Evolutionary conservation across 306 rosid species (phyloP).

Genomic region (Canavalia ensiformis): DNA sequence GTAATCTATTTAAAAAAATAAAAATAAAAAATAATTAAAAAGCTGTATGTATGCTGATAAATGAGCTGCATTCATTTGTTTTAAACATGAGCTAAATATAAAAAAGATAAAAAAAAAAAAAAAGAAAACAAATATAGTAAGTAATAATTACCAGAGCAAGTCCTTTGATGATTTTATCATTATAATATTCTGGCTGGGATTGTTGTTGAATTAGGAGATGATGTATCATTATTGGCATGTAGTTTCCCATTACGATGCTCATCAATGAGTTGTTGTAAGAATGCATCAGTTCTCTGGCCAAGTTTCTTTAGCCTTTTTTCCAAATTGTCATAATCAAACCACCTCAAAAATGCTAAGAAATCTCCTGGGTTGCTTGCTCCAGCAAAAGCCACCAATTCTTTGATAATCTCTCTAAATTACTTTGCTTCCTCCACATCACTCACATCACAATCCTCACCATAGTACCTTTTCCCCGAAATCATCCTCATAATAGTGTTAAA

Average conservation of each 20-base stretch:
- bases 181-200: neutral
- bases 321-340: constrained; percentile 29
- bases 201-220: constrained; percentile 1
- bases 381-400: neutral
- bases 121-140: neutral
- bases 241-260: constrained; percentile 2
- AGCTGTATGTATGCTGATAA: too few relatives aligned
- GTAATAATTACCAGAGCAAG: constrained; percentile 5
- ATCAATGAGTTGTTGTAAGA: constrained; percentile 14
- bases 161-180: constrained; percentile 35
- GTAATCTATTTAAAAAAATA: neutral
- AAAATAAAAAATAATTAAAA: too few relatives aligned
- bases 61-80: too few relatives aligned
- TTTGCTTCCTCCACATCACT: constrained; percentile 18
- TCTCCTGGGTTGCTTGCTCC: neutral
- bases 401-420: neutral
- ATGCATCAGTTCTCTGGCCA: neutral
- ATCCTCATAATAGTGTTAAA: constrained; percentile 26
- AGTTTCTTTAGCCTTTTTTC: neutral
- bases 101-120: neutral
- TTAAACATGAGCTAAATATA: too few relatives aligned
- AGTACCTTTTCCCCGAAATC: constrained; percentile 8
- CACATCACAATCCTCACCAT: neutral
- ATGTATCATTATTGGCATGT: neutral
- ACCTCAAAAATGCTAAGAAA: neutral